phyloP scores from a whole-genome alignment of 306 rosid species.

The Begonia masoniana region DNA sequence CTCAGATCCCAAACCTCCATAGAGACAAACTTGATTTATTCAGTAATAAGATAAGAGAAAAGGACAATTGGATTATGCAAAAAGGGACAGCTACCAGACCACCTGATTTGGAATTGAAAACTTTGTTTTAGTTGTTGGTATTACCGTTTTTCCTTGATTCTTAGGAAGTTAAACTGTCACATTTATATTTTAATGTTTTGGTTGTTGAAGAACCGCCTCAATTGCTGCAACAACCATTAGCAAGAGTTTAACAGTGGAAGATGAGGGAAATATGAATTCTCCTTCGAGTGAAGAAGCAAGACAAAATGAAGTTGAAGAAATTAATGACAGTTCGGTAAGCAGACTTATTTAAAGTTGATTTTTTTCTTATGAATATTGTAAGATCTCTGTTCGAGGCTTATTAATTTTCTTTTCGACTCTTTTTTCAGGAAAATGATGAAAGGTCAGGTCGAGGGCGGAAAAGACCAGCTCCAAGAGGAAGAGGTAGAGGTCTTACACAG shows the following conservation, averaged over 20 bases:
- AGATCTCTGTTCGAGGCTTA: not conserved
- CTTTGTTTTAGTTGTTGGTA: too few species aligned
- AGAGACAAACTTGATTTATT: not conserved
- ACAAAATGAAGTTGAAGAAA: conserved; percentile 37
- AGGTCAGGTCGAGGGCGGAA: conserved; percentile 44
- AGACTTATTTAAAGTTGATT: conserved; percentile 4
- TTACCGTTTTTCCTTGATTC: too few species aligned
- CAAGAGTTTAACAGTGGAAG: conserved; percentile 30
- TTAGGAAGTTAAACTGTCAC: too few species aligned
- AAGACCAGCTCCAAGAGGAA: conserved; percentile 76
- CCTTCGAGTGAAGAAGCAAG: conserved; percentile 51
- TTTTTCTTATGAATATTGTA: not conserved
- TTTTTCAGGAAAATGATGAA: conserved; percentile 53
- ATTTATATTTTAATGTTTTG: conserved; percentile 1
- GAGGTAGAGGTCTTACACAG: conserved; percentile 70
- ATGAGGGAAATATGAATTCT: conserved; percentile 34
- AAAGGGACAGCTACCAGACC: not conserved
- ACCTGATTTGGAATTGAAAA: too few species aligned
- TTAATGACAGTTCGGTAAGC: conserved; percentile 73
- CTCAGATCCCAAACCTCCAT: too few species aligned
- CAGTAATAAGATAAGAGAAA: not conserved
- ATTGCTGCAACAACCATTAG: conserved; percentile 50
- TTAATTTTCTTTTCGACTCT: not conserved
- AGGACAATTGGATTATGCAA: not conserved
- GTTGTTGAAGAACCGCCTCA: conserved; percentile 61